Conservation (phyloP, 495 filamentous ascomycete genomes). For the Aspergillus sclerotiicarbonarius region DNA sequence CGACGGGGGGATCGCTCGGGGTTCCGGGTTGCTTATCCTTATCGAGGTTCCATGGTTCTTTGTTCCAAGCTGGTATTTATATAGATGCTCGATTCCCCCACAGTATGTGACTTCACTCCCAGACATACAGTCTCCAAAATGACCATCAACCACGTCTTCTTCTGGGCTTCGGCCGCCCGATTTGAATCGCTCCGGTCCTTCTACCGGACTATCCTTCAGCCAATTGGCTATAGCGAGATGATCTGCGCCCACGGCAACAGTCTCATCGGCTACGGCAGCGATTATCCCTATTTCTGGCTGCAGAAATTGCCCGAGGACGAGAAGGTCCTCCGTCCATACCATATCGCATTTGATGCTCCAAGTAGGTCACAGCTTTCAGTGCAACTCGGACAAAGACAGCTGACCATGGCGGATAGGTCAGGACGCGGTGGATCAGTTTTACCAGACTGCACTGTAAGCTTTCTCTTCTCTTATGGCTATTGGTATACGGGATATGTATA, state of each 20-base stretch:
- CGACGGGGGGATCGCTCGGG: background rate
- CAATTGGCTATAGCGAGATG: slow-evolving; percentile 15
- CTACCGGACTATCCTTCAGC: slow-evolving; percentile 9
- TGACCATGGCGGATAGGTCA: background rate
- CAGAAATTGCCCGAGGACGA: slow-evolving; percentile 9
- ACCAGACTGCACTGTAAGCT: slow-evolving; percentile 15
- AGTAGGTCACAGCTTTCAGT: background rate
- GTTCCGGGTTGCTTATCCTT: too few relatives aligned
- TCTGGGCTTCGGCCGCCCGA: slow-evolving; percentile 10
- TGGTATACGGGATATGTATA: too few relatives aligned
- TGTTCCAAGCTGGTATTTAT: background rate
- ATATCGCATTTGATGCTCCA: slow-evolving; percentile 16
- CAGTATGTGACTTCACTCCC: background rate
- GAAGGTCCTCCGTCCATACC: background rate
- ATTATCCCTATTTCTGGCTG: slow-evolving; percentile 18
- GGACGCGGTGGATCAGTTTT: slow-evolving; percentile 15
- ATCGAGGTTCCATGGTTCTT: too few relatives aligned
- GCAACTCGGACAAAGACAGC: background rate
- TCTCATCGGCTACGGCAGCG: slow-evolving; percentile 16
- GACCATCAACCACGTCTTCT: slow-evolving; percentile 16
- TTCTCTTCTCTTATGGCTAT: background rate
- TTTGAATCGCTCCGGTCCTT: slow-evolving; percentile 2
- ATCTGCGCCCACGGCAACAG: slow-evolving; percentile 3
- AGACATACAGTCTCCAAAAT: slow-evolving; percentile 12
- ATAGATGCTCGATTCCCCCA: background rate